Evolutionary conservation across 2,329 filamentous ascomycete species (phyloP).

Genomic region (Gyromitra esculenta): DNA sequence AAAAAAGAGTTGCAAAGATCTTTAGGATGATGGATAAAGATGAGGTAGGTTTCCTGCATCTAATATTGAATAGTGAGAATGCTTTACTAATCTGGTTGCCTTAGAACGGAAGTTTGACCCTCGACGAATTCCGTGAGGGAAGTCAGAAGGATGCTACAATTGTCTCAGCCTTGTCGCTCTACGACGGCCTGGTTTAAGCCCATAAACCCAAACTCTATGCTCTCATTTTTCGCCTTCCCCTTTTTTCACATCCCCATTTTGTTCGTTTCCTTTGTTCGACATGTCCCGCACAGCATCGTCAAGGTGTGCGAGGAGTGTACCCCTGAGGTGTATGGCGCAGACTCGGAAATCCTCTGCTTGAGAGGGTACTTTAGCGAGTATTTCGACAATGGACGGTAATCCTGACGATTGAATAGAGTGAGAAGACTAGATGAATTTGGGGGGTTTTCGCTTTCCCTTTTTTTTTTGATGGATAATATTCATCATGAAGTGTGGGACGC

Average conservation of each 20-base stretch:
- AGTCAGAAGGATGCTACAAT: conserved; percentile 99
- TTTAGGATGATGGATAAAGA: conserved; percentile 99
- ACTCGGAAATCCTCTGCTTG: not conserved
- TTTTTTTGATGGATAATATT: conserved; percentile 1
- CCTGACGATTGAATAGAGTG: conserved; percentile 18
- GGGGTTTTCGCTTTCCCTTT: no score
- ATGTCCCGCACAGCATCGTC: conserved; percentile 19
- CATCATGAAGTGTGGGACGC: not conserved
- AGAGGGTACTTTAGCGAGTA: conserved; percentile 1
- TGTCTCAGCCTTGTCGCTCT: conserved; percentile 93
- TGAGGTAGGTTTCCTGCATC: conserved; percentile 63
- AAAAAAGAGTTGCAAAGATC: conserved; percentile 98
- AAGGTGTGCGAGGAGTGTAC: conserved; percentile 13
- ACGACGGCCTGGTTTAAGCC: conserved; percentile 86
- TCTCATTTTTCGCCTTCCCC: not conserved
- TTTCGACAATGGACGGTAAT: conserved; percentile 9
- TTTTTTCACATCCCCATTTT: conserved; percentile 20
- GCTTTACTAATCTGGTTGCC: conserved; percentile 1
- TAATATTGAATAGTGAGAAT: not conserved
- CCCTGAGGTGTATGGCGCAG: conserved; percentile 4
- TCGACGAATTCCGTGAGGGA: conserved; percentile 98
- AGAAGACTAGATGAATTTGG: conserved; percentile 5
- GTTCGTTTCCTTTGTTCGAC: conserved; percentile 16
- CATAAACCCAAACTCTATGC: not conserved
- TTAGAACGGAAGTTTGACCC: conserved; percentile 87